Percentiles rank a stretch among this genome's conserved stretches.
These are phyloP conservation scores for Beverwykella pulmonaria DNA, from an alignment of 495 filamentous ascomycete species.

Conservation along the genomic window DNA sequence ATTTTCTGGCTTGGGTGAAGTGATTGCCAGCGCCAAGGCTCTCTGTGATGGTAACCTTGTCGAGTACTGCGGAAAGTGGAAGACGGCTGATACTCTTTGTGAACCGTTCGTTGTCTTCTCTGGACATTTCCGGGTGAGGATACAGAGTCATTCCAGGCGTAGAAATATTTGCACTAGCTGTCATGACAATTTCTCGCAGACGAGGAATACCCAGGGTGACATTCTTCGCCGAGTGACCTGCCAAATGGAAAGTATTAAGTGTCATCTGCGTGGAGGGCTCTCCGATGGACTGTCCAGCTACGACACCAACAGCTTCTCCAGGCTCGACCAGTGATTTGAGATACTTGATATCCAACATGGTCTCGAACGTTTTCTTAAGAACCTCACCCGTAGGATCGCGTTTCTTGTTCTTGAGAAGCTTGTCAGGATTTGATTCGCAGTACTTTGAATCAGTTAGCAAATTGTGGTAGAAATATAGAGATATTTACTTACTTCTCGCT, in stretches of 20 bases:
- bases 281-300: constrained; percentile 93
- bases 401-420: constrained; percentile 77
- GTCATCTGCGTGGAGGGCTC: constrained; percentile 99
- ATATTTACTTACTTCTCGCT: constrained; percentile 31
- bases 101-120: constrained; percentile 72
- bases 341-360: constrained; percentile 86
- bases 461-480: too few relatives aligned
- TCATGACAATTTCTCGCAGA: constrained; percentile 98
- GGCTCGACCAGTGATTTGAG: constrained; percentile 91
- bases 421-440: constrained; percentile 72
- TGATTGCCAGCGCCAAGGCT: constrained; percentile 67
- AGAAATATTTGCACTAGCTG: constrained; percentile 80
- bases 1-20: constrained; percentile 75
- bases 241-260: constrained; percentile 99
- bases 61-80: constrained; percentile 80
- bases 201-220: constrained; percentile 98
- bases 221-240: constrained; percentile 97
- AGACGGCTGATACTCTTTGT: constrained; percentile 92
- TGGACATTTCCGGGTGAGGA: constrained; percentile 70
- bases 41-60: constrained; percentile 79
- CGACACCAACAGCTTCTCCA: constrained; percentile 96
- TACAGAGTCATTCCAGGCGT: constrained; percentile 92
- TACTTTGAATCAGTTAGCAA: constrained; percentile 54
- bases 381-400: constrained; percentile 57
- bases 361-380: constrained; percentile 75